These are phyloP conservation scores for Xylariaceae sp. DNA, from an alignment of 2,329 filamentous ascomycete genomes.

Conservation along the genomic window DNA sequence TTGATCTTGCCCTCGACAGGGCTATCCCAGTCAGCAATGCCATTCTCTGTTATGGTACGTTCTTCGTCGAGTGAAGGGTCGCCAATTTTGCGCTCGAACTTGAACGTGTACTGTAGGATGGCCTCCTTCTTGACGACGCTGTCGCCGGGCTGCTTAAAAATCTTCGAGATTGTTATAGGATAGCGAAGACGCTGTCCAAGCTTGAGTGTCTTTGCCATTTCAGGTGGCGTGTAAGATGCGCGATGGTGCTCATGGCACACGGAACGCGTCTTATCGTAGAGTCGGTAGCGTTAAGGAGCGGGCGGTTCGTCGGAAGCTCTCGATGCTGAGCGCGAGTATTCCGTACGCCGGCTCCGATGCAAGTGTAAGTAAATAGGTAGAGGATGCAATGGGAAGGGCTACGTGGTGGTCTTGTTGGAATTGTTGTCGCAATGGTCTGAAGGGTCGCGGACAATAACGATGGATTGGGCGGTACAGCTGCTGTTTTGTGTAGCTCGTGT, in stretches of 20 bases:
- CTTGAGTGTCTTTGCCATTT: constrained; percentile 44
- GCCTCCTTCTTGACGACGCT: constrained; percentile 68
- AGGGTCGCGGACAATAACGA: neutral
- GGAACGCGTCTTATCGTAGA: constrained; percentile 19
- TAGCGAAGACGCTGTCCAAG: constrained; percentile 70
- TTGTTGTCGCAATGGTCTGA: neutral
- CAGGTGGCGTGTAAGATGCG: constrained; percentile 16
- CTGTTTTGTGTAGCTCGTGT: neutral
- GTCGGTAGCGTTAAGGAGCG: neutral
- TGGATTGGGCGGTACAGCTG: neutral
- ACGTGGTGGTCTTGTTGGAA: neutral
- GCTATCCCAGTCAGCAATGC: constrained; percentile 72
- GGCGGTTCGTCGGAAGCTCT: neutral
- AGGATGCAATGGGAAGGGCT: neutral
- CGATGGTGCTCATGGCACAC: constrained; percentile 24
- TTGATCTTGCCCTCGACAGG: constrained; percentile 74
- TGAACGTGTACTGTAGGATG: constrained; percentile 83
- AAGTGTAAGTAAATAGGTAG: neutral
- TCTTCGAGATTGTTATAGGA: constrained; percentile 84
- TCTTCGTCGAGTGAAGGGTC: constrained; percentile 57
- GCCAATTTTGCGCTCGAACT: constrained; percentile 69
- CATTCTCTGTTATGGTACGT: constrained; percentile 63
- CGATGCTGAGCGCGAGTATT: neutral
- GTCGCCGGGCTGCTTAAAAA: constrained; percentile 73
- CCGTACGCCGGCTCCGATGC: neutral